Evolutionary conservation across 805 yeast species (phyloP).

Genomic region (Nakazawaea pomicola): DNA sequence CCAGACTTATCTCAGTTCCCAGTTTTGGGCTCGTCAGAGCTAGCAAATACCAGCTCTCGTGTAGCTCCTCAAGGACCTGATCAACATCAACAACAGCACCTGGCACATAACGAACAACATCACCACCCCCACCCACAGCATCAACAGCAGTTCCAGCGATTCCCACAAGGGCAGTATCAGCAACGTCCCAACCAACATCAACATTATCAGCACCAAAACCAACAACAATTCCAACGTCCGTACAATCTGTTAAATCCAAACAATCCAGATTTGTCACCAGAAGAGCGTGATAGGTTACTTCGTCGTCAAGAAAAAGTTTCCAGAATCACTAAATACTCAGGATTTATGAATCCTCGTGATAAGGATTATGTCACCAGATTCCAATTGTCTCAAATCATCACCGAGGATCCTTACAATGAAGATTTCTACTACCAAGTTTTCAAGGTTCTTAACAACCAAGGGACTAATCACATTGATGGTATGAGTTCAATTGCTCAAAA

Average conservation of each 20-base stretch:
- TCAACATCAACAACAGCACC: conserved; percentile 14
- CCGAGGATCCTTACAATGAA: conserved; percentile 95
- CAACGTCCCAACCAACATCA: conserved; percentile 24
- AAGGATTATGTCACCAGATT: conserved; percentile 92
- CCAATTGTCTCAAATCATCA: conserved; percentile 91
- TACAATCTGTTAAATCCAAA: conserved; percentile 20
- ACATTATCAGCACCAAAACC: conserved; percentile 6
- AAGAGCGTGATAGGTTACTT: conserved; percentile 63
- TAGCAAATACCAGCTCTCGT: conserved; percentile 14
- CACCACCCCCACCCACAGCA: conserved; percentile 23
- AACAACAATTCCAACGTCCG: conserved; percentile 2
- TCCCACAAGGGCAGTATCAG: conserved; percentile 13
- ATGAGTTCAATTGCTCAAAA: conserved; percentile 88
- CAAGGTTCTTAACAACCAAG: conserved; percentile 58
- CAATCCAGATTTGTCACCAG: conserved; percentile 51
- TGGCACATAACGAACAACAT: conserved; percentile 17
- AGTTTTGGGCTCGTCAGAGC: conserved; percentile 44
- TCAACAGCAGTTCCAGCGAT: conserved; percentile 18
- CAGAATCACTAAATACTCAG: conserved; percentile 75
- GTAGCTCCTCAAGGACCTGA: conserved; percentile 13
- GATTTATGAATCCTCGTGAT: conserved; percentile 96
- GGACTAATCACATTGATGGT: conserved; percentile 50
- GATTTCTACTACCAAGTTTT: conserved; percentile 95
- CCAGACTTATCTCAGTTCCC: conserved; percentile 45
- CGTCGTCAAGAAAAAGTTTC: conserved; percentile 71